phyloP scores from a whole-genome alignment of 352 stramenopile genomes.

The Globisporangium abappressorium region DNA sequence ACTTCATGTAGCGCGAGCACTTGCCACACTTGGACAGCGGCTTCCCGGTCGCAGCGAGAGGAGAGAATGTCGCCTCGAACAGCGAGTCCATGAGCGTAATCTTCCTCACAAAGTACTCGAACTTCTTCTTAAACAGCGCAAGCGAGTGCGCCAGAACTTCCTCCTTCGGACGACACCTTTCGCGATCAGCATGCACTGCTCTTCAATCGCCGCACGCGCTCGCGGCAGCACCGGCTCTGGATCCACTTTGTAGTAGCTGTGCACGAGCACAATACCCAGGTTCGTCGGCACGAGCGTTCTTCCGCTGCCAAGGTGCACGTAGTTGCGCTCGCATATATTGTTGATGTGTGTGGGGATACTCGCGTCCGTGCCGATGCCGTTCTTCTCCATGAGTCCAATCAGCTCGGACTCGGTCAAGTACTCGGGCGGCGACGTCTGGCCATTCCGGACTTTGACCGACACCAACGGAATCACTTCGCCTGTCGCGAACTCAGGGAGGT shows the following conservation, averaged over 20 bases:
- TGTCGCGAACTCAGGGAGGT: constrained; percentile 49
- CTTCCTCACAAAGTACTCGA: constrained; percentile 52
- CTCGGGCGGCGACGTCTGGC: constrained; percentile 53
- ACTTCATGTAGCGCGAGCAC: constrained; percentile 55
- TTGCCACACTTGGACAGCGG: constrained; percentile 51
- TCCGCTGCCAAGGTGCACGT: constrained; percentile 52
- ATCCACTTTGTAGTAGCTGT: constrained; percentile 76
- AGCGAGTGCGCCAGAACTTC: constrained; percentile 40
- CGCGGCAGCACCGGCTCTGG: constrained; percentile 67
- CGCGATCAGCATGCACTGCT: constrained; percentile 77
- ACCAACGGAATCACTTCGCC: constrained; percentile 55
- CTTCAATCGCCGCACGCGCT: constrained; percentile 79
- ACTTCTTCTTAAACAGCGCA: constrained; percentile 43
- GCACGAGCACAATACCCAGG: constrained; percentile 68
- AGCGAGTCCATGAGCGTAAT: constrained; percentile 54
- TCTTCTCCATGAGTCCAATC: constrained; percentile 81
- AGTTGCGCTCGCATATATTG: constrained; percentile 83
- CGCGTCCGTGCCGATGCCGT: constrained; percentile 80
- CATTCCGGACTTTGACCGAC: constrained; percentile 64
- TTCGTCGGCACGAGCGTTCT: constrained; percentile 62
- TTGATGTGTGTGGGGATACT: constrained; percentile 83
- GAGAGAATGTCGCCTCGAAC: constrained; percentile 67
- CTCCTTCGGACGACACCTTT: constrained; percentile 46
- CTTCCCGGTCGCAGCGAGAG: constrained; percentile 39
- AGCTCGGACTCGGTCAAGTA: constrained; percentile 81